Evolutionary conservation across 1,139 yeast species (phyloP).

Genomic region (Geotrichum europaeum): DNA sequence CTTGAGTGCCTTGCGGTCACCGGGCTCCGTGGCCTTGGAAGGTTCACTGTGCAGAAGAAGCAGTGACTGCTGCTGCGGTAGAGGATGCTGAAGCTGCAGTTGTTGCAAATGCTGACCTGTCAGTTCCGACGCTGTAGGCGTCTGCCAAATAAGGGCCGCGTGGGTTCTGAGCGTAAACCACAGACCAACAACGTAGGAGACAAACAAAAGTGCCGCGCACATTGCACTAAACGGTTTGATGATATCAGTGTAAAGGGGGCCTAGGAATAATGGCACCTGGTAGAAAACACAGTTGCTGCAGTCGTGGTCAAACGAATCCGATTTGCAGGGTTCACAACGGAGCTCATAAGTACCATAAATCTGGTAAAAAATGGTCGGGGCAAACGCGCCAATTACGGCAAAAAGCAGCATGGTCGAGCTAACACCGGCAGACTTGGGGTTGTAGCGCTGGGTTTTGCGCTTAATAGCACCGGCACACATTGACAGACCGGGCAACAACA

Average conservation of each 20-base stretch:
- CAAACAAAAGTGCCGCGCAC: conserved; percentile 73
- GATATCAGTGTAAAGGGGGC: conserved; percentile 54
- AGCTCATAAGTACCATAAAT: conserved; percentile 86
- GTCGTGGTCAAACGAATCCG: conserved; percentile 25
- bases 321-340: conserved; percentile 52
- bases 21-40: conserved; percentile 1
- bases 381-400: conserved; percentile 87
- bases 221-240: conserved; percentile 76
- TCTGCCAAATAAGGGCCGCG: conserved; percentile 94
- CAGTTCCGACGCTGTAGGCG: conserved; percentile 42
- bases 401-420: conserved; percentile 91
- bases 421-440: conserved; percentile 95
- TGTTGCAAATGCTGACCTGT: conserved; percentile 11
- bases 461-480: conserved; percentile 96
- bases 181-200: conserved; percentile 87
- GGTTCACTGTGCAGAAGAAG: conserved; percentile 2
- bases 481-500: conserved; percentile 85
- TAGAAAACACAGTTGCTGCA: conserved; percentile 73
- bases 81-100: background rate
- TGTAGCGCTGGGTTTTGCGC: conserved; percentile 88
- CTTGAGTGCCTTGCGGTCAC: background rate
- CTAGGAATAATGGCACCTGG: conserved; percentile 64
- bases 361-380: conserved; percentile 87
- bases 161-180: conserved; percentile 93
- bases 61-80: background rate